Percentiles rank a stretch among this genome's conserved stretches.
Evolutionary conservation across 129 eudicot species (phyloP).

Genomic region (carrot (Daucus carota)): DH1_v3.0 NC_030381.2:30222001-30222500

Average conservation of each 20-base stretch:
- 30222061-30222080: slow-evolving; percentile 11
- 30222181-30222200: slow-evolving; percentile 5
- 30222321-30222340: background rate
- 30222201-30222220: slow-evolving; percentile 12
- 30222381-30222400: background rate
- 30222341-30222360: slow-evolving; percentile 4
- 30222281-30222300: slow-evolving; percentile 8
- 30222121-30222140: background rate
- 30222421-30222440: slow-evolving; percentile 1
- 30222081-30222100: slow-evolving; percentile 5
- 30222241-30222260: slow-evolving; percentile 13
- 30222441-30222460: slow-evolving; percentile 11
- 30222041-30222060: slow-evolving; percentile 5
- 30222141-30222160: slow-evolving; percentile 11
- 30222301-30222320: slow-evolving; percentile 2
- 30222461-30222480: slow-evolving; percentile 8
- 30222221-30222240: slow-evolving; percentile 10
- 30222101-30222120: slow-evolving; percentile 12
- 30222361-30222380: slow-evolving; percentile 7
- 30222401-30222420: slow-evolving; percentile 1
- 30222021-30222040: slow-evolving; percentile 6
- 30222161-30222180: slow-evolving; percentile 12
- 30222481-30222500: slow-evolving; percentile 7
- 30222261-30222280: slow-evolving; percentile 11
- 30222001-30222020: slow-evolving; percentile 14